Evolutionary conservation across 805 yeast species (phyloP).

Genomic region (Sugiyamaella chiloensis): DNA sequence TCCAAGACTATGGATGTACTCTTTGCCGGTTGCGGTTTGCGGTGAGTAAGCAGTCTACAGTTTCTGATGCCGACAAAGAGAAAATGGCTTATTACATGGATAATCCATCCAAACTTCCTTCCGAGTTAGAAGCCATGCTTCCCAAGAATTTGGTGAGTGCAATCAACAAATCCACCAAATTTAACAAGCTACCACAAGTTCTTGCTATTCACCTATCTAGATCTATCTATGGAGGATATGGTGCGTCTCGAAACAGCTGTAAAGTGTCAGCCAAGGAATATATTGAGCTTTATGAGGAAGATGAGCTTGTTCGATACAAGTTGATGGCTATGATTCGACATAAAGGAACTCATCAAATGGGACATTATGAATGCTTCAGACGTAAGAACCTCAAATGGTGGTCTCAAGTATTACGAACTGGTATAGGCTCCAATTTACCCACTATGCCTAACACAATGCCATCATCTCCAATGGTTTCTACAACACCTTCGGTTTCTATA

Average conservation of each 20-base stretch:
- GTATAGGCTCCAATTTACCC: background rate
- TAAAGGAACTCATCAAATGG: constrained; percentile 81
- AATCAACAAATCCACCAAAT: constrained; percentile 61
- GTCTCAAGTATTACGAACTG: constrained; percentile 9
- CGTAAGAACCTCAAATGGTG: constrained; percentile 46
- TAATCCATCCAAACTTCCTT: constrained; percentile 46
- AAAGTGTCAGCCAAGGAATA: constrained; percentile 60
- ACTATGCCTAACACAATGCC: constrained; percentile 4
- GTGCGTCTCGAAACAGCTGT: constrained; percentile 71
- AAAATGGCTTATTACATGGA: constrained; percentile 45
- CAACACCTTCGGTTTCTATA: background rate
- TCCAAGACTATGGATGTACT: constrained; percentile 71
- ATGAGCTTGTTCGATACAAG: constrained; percentile 43
- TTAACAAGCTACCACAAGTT: constrained; percentile 65
- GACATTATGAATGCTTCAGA: constrained; percentile 88
- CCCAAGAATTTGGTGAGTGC: constrained; percentile 53
- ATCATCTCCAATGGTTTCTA: background rate
- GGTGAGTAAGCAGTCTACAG: background rate
- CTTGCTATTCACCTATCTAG: constrained; percentile 82
- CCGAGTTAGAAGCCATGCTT: constrained; percentile 34
- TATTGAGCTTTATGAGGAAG: constrained; percentile 38
- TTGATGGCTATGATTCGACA: constrained; percentile 77
- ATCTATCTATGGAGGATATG: constrained; percentile 68
- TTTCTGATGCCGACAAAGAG: constrained; percentile 26
- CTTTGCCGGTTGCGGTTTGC: constrained; percentile 53